Evolutionary conservation across 2,329 filamentous ascomycete genomes (phyloP).

Genomic region (Fusarium compactum): DNA sequence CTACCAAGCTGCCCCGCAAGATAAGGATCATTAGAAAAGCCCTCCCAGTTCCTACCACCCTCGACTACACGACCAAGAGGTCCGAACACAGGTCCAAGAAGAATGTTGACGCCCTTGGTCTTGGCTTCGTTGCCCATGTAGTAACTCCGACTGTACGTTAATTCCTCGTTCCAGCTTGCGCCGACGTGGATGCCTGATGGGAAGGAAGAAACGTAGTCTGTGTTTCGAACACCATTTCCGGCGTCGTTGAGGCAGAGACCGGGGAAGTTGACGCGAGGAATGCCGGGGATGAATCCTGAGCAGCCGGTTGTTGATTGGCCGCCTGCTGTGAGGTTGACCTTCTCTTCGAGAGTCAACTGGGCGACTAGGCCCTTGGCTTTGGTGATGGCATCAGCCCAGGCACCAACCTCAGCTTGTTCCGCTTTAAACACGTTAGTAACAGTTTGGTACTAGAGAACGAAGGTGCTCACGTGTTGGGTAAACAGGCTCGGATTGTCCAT

Average conservation of each 20-base stretch:
- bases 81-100: constrained; percentile 9
- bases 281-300: constrained; percentile 7
- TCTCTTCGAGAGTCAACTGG: constrained; percentile 20
- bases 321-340: constrained; percentile 28
- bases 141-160: constrained; percentile 16
- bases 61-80: constrained; percentile 12
- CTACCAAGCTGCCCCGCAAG: not conserved
- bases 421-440: not conserved
- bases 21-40: constrained; percentile 19
- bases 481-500: constrained; percentile 8
- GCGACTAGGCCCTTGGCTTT: constrained; percentile 10
- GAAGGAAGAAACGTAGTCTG: constrained; percentile 19
- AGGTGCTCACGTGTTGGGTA: constrained; percentile 12
- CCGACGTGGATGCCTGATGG: constrained; percentile 19
- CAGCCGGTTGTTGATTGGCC: constrained; percentile 3
- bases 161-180: constrained; percentile 21
- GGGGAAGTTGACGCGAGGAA: not conserved
- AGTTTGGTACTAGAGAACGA: accelerated
- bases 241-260: constrained; percentile 19
- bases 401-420: not conserved
- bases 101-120: constrained; percentile 2
- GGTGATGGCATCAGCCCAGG: constrained; percentile 1
- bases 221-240: constrained; percentile 10
- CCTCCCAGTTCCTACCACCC: constrained; percentile 15
- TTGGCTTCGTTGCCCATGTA: constrained; percentile 22